phyloP scores from a whole-genome alignment of 306 rosid genomes.

The Acacia crassicarpa region DNA sequence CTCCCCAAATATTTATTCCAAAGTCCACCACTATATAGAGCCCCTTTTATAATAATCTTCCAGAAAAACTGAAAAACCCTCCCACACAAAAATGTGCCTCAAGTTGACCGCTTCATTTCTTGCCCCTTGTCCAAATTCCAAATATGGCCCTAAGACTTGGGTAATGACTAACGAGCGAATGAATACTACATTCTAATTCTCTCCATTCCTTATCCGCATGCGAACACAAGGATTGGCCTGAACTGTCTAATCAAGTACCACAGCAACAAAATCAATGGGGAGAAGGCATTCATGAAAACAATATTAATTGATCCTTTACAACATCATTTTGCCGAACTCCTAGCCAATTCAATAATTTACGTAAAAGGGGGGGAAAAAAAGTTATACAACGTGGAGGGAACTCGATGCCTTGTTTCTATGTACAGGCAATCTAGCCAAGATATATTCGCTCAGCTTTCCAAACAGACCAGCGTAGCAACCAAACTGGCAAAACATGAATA shows the following conservation, averaged over 20 bases:
- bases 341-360: slow-evolving; percentile 14
- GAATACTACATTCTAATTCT: background rate
- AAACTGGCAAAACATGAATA: slow-evolving; percentile 34
- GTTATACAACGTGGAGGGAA: slow-evolving; percentile 26
- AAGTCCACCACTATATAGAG: too few species aligned
- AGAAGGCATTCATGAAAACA: background rate
- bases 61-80: too few species aligned
- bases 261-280: background rate
- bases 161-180: background rate
- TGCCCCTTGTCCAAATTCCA: background rate
- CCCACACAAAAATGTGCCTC: background rate
- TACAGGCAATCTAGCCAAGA: slow-evolving; percentile 44
- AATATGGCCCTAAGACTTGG: background rate
- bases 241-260: background rate
- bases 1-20: too few species aligned
- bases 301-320: background rate
- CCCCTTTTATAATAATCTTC: background rate
- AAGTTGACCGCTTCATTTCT: background rate
- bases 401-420: slow-evolving; percentile 41
- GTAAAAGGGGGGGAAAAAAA: background rate
- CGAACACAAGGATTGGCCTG: background rate
- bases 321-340: background rate
- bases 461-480: slow-evolving; percentile 24
- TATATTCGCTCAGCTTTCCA: slow-evolving; percentile 24
- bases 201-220: background rate